Evolutionary conservation across 1,284 basidiomycete species (phyloP).

Genomic region (Puccinia horiana): DNA sequence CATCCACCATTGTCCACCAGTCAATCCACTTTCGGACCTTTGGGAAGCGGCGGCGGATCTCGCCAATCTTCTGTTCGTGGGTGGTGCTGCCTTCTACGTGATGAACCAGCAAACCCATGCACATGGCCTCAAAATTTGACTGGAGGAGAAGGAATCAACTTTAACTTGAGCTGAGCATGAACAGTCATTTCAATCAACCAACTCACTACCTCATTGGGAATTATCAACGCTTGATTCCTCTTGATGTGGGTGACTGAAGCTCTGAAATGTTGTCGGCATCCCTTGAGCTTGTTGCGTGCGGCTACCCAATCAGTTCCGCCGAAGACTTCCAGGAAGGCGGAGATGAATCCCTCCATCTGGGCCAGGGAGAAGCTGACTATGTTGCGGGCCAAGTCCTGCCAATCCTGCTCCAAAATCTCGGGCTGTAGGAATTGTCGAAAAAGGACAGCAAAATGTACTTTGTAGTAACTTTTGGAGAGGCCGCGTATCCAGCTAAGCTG

Average conservation of each 20-base stretch:
- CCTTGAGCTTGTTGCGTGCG: not conserved
- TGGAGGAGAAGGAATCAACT: not conserved
- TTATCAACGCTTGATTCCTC: not conserved
- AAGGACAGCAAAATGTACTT: constrained; percentile 3
- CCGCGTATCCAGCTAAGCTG: constrained; percentile 23
- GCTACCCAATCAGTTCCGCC: not conserved
- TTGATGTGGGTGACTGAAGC: constrained; percentile 2
- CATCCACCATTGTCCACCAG: constrained; percentile 6
- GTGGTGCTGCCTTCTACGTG: not conserved
- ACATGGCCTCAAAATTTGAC: not conserved
- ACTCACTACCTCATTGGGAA: constrained; percentile 8
- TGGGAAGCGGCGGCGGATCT: not conserved
- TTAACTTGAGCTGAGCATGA: not conserved
- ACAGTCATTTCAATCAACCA: not conserved
- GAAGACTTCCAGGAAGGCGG: not conserved
- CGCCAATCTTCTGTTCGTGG: constrained; percentile 22
- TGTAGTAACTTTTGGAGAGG: not conserved
- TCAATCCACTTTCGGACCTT: not conserved
- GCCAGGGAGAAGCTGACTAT: not conserved
- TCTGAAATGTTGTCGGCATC: constrained; percentile 3
- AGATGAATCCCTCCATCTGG: not conserved
- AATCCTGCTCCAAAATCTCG: not conserved
- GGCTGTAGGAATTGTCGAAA: not conserved
- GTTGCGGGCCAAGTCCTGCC: not conserved
- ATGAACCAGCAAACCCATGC: not conserved